phyloP scores from a whole-genome alignment of 192 early-diverging fungal genomes.

The Backusella tuberculispora region DNA sequence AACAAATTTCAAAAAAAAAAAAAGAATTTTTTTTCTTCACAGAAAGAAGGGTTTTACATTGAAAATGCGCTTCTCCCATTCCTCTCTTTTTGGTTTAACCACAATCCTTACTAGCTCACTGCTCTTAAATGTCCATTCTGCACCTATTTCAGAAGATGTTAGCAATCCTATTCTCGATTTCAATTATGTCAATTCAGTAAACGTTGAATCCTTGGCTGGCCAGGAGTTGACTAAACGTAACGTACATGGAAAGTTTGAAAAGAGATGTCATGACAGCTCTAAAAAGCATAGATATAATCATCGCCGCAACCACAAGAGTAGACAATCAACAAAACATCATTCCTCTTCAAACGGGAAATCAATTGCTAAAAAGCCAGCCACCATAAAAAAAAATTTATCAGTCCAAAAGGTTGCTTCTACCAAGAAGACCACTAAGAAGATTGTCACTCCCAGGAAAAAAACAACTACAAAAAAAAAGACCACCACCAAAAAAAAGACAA shows the following conservation, averaged over 20 bases:
- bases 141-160: background rate
- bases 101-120: constrained; percentile 6
- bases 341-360: background rate
- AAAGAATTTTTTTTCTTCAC: background rate
- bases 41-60: background rate
- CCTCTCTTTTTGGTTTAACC: constrained; percentile 20
- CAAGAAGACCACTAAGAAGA: background rate
- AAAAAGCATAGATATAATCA: background rate
- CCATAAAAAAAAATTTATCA: background rate
- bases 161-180: background rate
- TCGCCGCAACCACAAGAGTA: background rate
- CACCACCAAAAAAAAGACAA: background rate
- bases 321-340: background rate
- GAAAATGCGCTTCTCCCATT: constrained; percentile 17
- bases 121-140: background rate
- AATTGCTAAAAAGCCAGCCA: background rate
- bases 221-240: constrained; percentile 18
- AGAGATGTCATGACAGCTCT: constrained; percentile 6
- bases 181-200: background rate
- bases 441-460: background rate
- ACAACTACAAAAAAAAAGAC: constrained; percentile 16
- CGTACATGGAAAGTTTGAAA: background rate
- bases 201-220: constrained; percentile 13
- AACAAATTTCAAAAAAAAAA: background rate
- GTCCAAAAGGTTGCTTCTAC: background rate